phyloP scores from a whole-genome alignment of 2,329 filamentous ascomycete genomes.

The Curvularia eragrostidis region DNA sequence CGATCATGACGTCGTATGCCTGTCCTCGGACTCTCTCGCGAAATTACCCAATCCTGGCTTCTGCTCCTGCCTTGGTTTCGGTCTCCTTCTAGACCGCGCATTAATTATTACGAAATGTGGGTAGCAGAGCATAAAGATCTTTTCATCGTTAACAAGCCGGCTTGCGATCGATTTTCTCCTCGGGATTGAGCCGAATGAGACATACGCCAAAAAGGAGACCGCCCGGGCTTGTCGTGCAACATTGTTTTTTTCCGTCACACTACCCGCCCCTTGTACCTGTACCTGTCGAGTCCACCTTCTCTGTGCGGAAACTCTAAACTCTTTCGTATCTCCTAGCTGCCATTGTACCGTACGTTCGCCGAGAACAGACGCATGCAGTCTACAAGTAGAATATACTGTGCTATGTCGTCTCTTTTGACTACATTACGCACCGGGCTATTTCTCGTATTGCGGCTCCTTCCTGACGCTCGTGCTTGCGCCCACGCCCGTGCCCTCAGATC shows the following conservation, averaged over 20 bases:
- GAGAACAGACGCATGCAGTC: not conserved
- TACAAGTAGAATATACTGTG: no score
- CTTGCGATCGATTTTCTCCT: not conserved
- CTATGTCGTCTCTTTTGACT: not conserved
- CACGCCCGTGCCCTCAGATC: slow-evolving; percentile 3
- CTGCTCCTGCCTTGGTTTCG: not conserved
- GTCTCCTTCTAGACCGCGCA: not conserved
- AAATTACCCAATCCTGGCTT: not conserved
- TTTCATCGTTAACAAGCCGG: not conserved
- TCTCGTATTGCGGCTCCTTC: slow-evolving; percentile 6
- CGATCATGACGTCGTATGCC: slow-evolving; percentile 12
- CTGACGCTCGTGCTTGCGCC: not conserved
- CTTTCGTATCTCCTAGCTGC: not conserved
- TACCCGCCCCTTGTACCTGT: not conserved
- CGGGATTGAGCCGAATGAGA: not conserved
- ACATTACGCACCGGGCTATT: not conserved
- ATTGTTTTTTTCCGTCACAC: not conserved
- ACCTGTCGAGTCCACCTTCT: not conserved
- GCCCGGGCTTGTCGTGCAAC: not conserved
- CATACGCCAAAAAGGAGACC: not conserved
- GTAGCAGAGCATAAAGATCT: not conserved
- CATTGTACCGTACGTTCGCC: not conserved
- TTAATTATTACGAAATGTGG: not conserved
- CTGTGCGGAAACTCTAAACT: not conserved
- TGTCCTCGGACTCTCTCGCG: not conserved